These are phyloP conservation scores for Phytophthora fragariaefolia DNA, from an alignment of 352 stramenopile species.

Conservation along the genomic window DNA sequence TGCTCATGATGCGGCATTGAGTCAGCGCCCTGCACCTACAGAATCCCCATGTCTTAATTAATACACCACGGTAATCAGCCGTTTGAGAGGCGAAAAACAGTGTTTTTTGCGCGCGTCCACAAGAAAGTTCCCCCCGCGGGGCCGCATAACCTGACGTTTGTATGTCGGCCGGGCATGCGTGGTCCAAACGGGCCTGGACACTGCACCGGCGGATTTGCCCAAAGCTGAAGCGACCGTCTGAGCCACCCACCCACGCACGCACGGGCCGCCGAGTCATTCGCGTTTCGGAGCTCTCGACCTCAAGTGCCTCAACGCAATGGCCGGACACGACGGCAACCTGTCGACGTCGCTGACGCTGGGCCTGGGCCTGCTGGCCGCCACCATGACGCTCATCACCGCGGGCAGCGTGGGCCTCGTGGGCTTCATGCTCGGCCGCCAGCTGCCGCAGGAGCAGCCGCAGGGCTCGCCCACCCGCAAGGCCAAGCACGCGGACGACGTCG, in stretches of 20 bases:
- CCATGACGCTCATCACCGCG: slow-evolving; percentile 76
- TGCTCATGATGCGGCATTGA: too few species aligned
- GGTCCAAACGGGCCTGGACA: neutral
- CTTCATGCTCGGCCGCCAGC: slow-evolving; percentile 72
- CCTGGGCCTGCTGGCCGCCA: slow-evolving; percentile 70
- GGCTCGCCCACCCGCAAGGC: slow-evolving; percentile 8
- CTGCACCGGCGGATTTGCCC: too few species aligned
- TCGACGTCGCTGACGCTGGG: slow-evolving; percentile 67
- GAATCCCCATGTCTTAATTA: too few species aligned
- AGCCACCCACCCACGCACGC: slow-evolving; percentile 10
- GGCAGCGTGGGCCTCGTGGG: slow-evolving; percentile 73
- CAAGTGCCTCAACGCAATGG: slow-evolving; percentile 23
- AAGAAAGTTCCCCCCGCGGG: neutral
- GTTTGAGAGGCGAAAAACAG: slow-evolving; percentile 25
- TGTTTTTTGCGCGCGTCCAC: slow-evolving; percentile 17
- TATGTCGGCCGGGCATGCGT: slow-evolving; percentile 11
- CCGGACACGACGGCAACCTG: slow-evolving; percentile 40
- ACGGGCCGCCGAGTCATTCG: slow-evolving; percentile 18
- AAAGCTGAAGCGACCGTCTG: slow-evolving; percentile 1
- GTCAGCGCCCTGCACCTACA: too few species aligned
- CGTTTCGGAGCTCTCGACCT: slow-evolving; percentile 10
- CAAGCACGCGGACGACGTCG: slow-evolving; percentile 23
- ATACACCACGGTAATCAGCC: slow-evolving; percentile 16
- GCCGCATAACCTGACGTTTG: slow-evolving; percentile 30
- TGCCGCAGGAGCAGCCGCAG: slow-evolving; percentile 18